Conservation (phyloP, 192 early-diverging fungal genomes). For the Pilaira anomala region DNA sequence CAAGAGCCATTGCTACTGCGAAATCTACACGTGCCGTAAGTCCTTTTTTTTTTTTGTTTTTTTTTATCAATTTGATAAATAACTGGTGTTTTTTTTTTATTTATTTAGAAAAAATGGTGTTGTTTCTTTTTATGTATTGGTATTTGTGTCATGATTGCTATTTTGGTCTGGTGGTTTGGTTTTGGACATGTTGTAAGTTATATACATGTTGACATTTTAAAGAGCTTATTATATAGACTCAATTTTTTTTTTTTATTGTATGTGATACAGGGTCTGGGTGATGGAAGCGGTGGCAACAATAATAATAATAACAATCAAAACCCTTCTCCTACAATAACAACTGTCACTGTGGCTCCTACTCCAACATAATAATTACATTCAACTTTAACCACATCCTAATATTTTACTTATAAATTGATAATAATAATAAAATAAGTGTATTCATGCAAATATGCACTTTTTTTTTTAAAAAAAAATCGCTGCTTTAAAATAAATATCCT, state of each 20-base stretch:
- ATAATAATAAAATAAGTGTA: too few species aligned
- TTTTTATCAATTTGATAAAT: too few species aligned
- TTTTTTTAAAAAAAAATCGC: too few species aligned
- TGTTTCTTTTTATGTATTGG: conserved; percentile 32
- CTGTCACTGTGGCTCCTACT: neutral
- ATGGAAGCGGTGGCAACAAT: neutral
- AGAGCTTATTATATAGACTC: neutral
- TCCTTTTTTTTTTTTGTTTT: neutral
- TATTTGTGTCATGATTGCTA: conserved; percentile 29
- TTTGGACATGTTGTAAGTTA: conserved; percentile 17
- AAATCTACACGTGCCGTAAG: conserved; percentile 26
- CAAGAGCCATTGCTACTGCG: conserved; percentile 29
- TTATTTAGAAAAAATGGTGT: conserved; percentile 32
- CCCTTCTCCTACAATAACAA: too few species aligned
- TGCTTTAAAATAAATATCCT: too few species aligned
- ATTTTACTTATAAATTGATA: too few species aligned
- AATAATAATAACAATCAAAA: neutral
- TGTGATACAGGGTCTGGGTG: neutral
- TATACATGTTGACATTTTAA: neutral
- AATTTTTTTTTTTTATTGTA: neutral
- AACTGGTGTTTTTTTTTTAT: neutral
- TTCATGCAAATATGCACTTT: too few species aligned
- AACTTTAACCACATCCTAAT: too few species aligned
- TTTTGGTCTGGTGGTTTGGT: conserved; percentile 35
- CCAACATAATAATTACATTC: neutral